These are phyloP conservation scores for Entomortierella parvispora DNA, from an alignment of 192 early-diverging fungal genomes.

Conservation along the genomic window DNA sequence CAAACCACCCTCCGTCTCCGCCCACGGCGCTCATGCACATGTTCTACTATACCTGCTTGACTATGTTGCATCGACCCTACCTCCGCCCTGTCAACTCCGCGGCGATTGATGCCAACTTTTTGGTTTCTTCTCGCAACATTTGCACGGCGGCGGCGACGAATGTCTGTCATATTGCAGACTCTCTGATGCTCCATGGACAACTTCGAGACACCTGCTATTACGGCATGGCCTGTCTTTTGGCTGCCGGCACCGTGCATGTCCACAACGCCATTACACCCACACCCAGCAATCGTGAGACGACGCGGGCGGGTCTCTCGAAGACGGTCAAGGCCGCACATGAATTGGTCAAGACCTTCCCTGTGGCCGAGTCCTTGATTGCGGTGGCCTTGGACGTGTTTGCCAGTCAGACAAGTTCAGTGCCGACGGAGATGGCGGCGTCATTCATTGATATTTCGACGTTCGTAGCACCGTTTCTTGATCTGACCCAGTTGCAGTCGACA, in stretches of 20 bases:
- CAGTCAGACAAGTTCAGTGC: constrained; percentile 43
- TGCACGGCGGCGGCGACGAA: constrained; percentile 54
- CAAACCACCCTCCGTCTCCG: constrained; percentile 47
- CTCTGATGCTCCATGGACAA: constrained; percentile 45
- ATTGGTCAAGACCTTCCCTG: constrained; percentile 52
- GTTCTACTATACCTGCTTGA: constrained; percentile 65
- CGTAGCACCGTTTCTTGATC: constrained; percentile 46
- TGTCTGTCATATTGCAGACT: constrained; percentile 55
- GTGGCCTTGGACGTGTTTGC: constrained; percentile 50
- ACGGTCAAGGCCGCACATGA: constrained; percentile 51
- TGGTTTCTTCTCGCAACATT: constrained; percentile 51
- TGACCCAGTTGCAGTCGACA: constrained; percentile 42
- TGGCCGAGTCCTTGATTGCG: constrained; percentile 47
- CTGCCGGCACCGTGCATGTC: constrained; percentile 53
- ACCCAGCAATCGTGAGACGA: constrained; percentile 48
- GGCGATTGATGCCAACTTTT: constrained; percentile 47
- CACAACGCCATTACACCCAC: constrained; percentile 53
- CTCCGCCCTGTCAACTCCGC: constrained; percentile 51
- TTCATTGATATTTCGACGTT: constrained; percentile 52
- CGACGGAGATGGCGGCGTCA: constrained; percentile 49
- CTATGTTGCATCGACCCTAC: constrained; percentile 66
- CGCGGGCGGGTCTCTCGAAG: constrained; percentile 48
- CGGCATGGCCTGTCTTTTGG: constrained; percentile 53
- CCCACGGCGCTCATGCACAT: constrained; percentile 57
- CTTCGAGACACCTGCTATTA: constrained; percentile 43